Evolutionary conservation across 2,329 filamentous ascomycete species (phyloP).

Genomic region (Balansia obtecta): DNA sequence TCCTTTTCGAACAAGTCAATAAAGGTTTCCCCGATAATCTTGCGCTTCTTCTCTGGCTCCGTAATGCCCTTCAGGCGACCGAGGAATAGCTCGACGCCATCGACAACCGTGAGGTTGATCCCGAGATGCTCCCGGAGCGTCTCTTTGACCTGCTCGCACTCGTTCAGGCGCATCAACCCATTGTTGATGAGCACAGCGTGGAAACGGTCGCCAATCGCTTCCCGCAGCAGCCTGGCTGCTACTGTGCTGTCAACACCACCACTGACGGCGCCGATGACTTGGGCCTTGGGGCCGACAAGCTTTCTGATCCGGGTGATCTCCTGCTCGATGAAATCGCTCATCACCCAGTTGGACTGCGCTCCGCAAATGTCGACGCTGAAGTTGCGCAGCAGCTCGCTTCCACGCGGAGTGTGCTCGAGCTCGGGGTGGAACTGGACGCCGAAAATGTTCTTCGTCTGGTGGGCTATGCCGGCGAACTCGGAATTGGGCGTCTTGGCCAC

Average conservation of each 20-base stretch:
- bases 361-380: constrained; percentile 76
- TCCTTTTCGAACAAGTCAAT: constrained; percentile 66
- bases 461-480: constrained; percentile 68
- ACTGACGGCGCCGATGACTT: constrained; percentile 53
- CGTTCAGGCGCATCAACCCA: constrained; percentile 70
- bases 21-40: constrained; percentile 56
- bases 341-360: constrained; percentile 67
- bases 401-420: constrained; percentile 42
- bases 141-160: constrained; percentile 70
- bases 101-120: constrained; percentile 81
- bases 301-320: constrained; percentile 71
- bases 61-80: constrained; percentile 58
- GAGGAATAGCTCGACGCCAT: constrained; percentile 70
- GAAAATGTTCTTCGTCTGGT: constrained; percentile 54
- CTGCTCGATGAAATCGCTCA: constrained; percentile 70
- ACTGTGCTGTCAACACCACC: constrained; percentile 89
- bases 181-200: constrained; percentile 78
- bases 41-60: constrained; percentile 75
- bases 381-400: constrained; percentile 63
- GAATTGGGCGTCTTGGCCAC: constrained; percentile 68
- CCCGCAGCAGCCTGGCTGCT: constrained; percentile 71
- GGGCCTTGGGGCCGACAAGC: constrained; percentile 68
- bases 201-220: constrained; percentile 50
- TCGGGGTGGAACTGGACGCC: constrained; percentile 81
- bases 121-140: constrained; percentile 67